Evolutionary conservation across 306 rosid species (phyloP), one percentile per base, ranked within the genome.

Genomic region (Gastrolobium bilobum): DNA sequence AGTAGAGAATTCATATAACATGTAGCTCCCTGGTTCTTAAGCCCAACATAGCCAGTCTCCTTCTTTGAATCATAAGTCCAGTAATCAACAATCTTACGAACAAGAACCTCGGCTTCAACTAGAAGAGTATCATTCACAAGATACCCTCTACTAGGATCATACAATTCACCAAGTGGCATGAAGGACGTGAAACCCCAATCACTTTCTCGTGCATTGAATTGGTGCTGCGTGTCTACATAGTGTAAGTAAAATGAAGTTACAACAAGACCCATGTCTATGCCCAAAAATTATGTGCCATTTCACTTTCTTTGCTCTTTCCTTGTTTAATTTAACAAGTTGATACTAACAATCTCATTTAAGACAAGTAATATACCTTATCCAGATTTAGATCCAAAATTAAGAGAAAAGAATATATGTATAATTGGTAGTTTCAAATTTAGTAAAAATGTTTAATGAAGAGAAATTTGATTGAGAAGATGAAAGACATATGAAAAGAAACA

Each of bases 111-210:
- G 0, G 97, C 97, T 85, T 93, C 97, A 80, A 93, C 73, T 76
- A 89, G 39, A 68, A 91, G 79, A 20, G 92, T 82, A 77, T 91
- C 97, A 78, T 91, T 89, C 80, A 91, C 75, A 68, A 93, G 96
- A 85, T 89, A 93, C 66, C 96, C 96, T 85, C 92, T 88, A 60
- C 70, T 81, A 59, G 97, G 94, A 79, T 93, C 97, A 48, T 93
- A 93, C 66, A 93, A 59, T 79, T 93, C 97, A 58, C 94, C 86
- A 29, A 93, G 97, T 26, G 96, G 92, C 97, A 93, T 93, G 78
- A 93, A 93, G 76, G 97, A 90, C 33, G 97, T 91, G 85, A 93
- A 93, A 80, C 97, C 97, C 97, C 97, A 93, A 85, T 93, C 97
- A 86, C 97, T 91, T 89, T 93, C 97, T 5, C 97, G 86, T 3